A percentile compares a stretch with the other conserved stretches of the same genome.
Conservation (phyloP, 2,329 filamentous ascomycete genomes). For the Sporothrix luriei region DNA sequence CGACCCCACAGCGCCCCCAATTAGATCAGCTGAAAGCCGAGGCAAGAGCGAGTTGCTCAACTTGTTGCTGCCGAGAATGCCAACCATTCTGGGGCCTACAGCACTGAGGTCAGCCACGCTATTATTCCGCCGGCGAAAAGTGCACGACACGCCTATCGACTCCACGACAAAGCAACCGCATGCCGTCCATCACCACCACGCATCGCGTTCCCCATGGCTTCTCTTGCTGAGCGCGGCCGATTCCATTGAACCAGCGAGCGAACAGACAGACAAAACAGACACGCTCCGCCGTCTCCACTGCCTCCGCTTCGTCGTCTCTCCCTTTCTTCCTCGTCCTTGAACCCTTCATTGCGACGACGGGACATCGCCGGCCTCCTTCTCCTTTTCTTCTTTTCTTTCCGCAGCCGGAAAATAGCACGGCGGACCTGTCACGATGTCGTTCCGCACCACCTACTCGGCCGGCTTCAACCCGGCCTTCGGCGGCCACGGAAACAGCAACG, state of each 20-base stretch:
- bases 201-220: conserved; percentile 30
- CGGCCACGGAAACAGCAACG: conserved; percentile 43
- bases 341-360: conserved; percentile 5
- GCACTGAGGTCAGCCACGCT: conserved; percentile 28
- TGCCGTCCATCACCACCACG: conserved; percentile 18
- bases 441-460: conserved; percentile 49
- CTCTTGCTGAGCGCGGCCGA: conserved; percentile 6
- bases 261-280: background rate
- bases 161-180: conserved; percentile 14
- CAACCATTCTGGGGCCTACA: conserved; percentile 20
- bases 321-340: background rate
- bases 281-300: conserved; percentile 9
- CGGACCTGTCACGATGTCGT: conserved; percentile 45
- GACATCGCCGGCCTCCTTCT: background rate
- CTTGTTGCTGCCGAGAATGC: conserved; percentile 29
- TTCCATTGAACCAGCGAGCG: conserved; percentile 23
- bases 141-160: conserved; percentile 13
- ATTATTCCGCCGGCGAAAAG: conserved; percentile 18
- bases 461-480: conserved; percentile 53
- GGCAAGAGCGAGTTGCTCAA: conserved; percentile 29
- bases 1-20: conserved; percentile 29
- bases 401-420: background rate
- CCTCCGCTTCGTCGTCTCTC: background rate
- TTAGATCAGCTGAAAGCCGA: conserved; percentile 35
- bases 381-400: background rate